Base-by-base conservation (phyloP, 805 yeast genomes). In the Cyberlindnera lachancei region DNA sequence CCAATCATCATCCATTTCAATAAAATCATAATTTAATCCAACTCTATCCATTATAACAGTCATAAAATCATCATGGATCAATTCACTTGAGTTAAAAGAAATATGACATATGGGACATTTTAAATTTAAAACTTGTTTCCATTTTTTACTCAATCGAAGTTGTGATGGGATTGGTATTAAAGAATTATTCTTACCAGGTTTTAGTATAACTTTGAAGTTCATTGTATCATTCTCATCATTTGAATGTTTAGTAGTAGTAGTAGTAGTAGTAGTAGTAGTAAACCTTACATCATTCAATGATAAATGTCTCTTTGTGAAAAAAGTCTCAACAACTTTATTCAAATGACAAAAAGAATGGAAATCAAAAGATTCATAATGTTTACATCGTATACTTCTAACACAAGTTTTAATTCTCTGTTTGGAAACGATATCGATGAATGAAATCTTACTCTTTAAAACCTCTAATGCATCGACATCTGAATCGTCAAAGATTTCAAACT, bases 31-130 rank as follows among this genome's bases (percentile, higher is more conserved):
- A 4, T 24, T 27, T 2, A 10, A 6, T 1, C 35, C 33, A 13
- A 31, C 35, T 9, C 34, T 24, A 4, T 18, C 8, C 30, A 46
- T 5, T 3, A 46, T 22, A 6, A 29, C 18, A 0, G 25, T 25
- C 42, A 43, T 42, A 30, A 42, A 46, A 26, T 46, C 51, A 26
- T 46, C 51, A 25, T 33, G 37, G 3, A 42, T 31, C 27, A 46
- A 25, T 8, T 44, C 49, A 9, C 34, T 25, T 4, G 40, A 27
- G 3, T 4, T 5, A 23, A 42, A 44, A 11, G 18, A 16, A 6
- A 36, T 18, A 26, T 38, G 29, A 33, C 51, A 46, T 16, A 46
- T 27, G 2, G 51, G 49, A 26, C 51, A 46, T 31, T 19, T 34
- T 16, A 31, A 24, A 5, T 12, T 12, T 11, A 12, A 14, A 3